Conservation (phyloP, 768 basidiomycete species). For the Lentinula lateritia region DNA sequence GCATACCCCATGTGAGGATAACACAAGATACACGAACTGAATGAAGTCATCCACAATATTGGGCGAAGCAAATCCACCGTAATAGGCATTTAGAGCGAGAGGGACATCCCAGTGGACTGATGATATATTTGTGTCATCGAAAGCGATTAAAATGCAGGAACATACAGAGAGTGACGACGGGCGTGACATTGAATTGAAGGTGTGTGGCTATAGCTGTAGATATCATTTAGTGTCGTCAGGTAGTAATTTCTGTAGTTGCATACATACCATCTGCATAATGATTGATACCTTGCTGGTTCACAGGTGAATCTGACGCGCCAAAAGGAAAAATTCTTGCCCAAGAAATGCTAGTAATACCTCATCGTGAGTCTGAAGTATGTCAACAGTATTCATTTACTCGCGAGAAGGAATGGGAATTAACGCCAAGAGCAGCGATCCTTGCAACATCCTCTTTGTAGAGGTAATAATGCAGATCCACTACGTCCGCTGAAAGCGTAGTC, state of each 20-base stretch:
- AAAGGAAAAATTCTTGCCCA: slow-evolving; percentile 50
- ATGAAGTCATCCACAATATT: slow-evolving; percentile 43
- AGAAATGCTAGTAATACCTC: slow-evolving; percentile 29
- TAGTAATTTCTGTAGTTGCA: no score
- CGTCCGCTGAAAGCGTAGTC: slow-evolving; percentile 27
- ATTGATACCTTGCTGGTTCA: slow-evolving; percentile 40
- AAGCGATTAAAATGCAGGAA: neutral
- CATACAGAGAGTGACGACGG: slow-evolving; percentile 46
- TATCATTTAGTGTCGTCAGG: neutral
- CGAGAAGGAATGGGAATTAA: slow-evolving; percentile 51
- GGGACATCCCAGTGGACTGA: slow-evolving; percentile 48
- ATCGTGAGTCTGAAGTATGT: neutral
- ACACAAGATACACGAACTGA: slow-evolving; percentile 23
- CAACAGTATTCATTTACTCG: slow-evolving; percentile 14
- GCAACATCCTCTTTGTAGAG: slow-evolving; percentile 49
- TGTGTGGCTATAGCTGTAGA: slow-evolving; percentile 41
- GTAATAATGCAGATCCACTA: slow-evolving; percentile 45
- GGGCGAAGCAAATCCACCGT: slow-evolving; percentile 43
- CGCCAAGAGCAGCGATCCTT: slow-evolving; percentile 43
- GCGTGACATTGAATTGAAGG: slow-evolving; percentile 32
- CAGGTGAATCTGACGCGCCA: slow-evolving; percentile 41
- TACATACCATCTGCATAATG: slow-evolving; percentile 38
- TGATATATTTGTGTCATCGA: neutral
- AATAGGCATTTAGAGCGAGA: slow-evolving; percentile 39
- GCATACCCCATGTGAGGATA: neutral